Evolutionary conservation across 2,329 filamentous ascomycete species (phyloP), one percentile per base, ranked within the genome.

Genomic region (Neodidymelliopsis sp.): DNA sequence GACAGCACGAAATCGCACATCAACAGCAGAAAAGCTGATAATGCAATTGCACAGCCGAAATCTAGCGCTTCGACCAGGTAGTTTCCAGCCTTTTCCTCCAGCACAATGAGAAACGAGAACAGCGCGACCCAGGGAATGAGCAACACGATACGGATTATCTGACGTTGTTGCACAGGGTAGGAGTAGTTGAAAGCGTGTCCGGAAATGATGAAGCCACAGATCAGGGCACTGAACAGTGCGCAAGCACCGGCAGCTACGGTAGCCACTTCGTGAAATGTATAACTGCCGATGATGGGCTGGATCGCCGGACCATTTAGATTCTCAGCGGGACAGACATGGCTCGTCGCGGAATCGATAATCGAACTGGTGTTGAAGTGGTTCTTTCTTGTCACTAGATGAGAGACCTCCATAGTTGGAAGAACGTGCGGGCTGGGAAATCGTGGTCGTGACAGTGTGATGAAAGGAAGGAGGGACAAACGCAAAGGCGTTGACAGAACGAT

Each of bases 1-100:
- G 53, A 50, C 9, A 71, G 52, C 0, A 71, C 56, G 22, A 59
- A 64, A 37, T 71, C 63, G 56, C 68, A 70, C 49, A 69, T 60
- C n/a, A 69, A 40, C 16, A 71, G 49, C 29, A 70, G 31, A 40
- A 70, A 69, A 0, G 62, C 53, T 3, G 61, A 62, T 3, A 70
- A 49, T 7, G 67, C 67, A 24, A 70, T 60, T 7, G 66, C 53
- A 34, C 62, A 67, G 13, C 66, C 67, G 31, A 67, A 59, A 29
- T 69, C 66, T 8, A 62, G 55, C 7, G 56, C 56, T 28, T 49
- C 45, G 7, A 46, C 44, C 2, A 66, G 41, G 19, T 67, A 69
- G 4, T 52, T 41, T 16, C 63, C 63, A 4, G 53, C 56, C 6
- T 42, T 47, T 11, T 56, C 47, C 10, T 43, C 54, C 48, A 57